These are phyloP conservation scores for Simplicillium aogashimaense DNA, from an alignment of 2,329 filamentous ascomycete species.

Conservation along the genomic window DNA sequence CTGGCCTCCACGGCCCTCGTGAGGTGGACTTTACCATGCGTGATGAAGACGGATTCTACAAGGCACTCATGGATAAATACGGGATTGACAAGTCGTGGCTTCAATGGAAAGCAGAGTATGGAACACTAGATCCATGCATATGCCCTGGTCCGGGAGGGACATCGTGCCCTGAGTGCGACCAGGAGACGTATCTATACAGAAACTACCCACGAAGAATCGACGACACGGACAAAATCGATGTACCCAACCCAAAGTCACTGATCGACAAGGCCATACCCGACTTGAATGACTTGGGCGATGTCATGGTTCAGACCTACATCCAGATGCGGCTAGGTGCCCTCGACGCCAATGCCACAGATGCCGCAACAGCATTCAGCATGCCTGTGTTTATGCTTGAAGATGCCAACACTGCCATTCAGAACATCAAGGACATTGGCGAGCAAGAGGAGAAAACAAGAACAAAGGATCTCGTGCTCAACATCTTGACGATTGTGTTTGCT, in stretches of 20 bases:
- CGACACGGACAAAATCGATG: conserved; percentile 1
- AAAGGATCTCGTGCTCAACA: conserved; percentile 14
- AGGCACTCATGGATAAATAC: not conserved
- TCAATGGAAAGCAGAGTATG: not conserved
- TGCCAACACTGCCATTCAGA: not conserved
- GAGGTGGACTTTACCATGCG: not conserved
- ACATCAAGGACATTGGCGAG: conserved; percentile 3
- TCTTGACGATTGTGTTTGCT: conserved; percentile 34
- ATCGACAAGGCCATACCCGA: conserved; percentile 1
- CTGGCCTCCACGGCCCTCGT: no score
- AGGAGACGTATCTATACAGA: not conserved
- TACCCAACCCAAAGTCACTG: conserved; percentile 1
- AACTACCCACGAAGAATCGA: conserved; percentile 1
- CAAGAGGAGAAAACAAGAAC: conserved; percentile 12
- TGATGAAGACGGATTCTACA: conserved; percentile 3
- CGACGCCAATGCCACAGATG: not conserved
- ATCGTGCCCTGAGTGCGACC: not conserved
- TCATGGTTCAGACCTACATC: not conserved
- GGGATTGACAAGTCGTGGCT: conserved; percentile 4
- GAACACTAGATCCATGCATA: not conserved
- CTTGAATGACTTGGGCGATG: not conserved
- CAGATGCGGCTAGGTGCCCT: not conserved
- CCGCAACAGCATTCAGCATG: not conserved
- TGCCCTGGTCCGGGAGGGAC: not conserved
- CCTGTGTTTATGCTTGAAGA: conserved; percentile 2